Conservation (phyloP, 805 yeast species). For the Wickerhamiella allomyrinae region DNA sequence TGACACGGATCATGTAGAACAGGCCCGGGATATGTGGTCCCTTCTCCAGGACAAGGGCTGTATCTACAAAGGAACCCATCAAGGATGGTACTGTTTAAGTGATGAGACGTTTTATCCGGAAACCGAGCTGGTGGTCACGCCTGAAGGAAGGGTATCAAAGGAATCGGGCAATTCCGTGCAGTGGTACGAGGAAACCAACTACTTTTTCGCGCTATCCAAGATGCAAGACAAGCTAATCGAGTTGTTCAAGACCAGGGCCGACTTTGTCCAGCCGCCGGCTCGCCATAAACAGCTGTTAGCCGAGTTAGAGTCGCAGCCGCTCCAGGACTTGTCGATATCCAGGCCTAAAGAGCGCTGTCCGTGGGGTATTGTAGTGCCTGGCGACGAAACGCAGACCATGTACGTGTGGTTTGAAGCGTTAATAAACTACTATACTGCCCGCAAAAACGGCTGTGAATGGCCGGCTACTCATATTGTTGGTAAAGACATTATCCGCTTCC, state of each 20-base stretch:
- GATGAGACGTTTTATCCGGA: conserved; percentile 93
- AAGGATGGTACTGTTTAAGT: conserved; percentile 89
- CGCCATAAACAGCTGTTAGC: conserved; percentile 40
- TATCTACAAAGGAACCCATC: conserved; percentile 70
- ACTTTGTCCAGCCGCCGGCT: conserved; percentile 51
- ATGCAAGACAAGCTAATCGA: conserved; percentile 42
- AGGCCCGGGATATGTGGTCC: conserved; percentile 62
- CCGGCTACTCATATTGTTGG: conserved; percentile 78
- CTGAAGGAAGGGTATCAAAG: conserved; percentile 24
- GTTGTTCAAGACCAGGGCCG: conserved; percentile 34
- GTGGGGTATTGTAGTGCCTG: conserved; percentile 90
- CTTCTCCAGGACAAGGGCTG: conserved; percentile 41
- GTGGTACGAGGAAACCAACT: conserved; percentile 68
- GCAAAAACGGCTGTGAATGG: conserved; percentile 28
- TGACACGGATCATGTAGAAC: conserved; percentile 55
- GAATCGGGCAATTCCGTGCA: conserved; percentile 69
- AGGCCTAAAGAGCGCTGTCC: conserved; percentile 61
- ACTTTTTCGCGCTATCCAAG: conserved; percentile 62
- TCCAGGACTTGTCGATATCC: conserved; percentile 72
- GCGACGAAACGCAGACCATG: conserved; percentile 55
- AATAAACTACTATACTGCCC: conserved; percentile 57
- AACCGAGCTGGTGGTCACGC: conserved; percentile 40
- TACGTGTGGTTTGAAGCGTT: conserved; percentile 98
- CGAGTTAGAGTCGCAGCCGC: conserved; percentile 34
- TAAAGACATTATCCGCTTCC: conserved; percentile 80